Evolutionary conservation across 495 filamentous ascomycete genomes (phyloP), one percentile per base, ranked within the genome.

Genomic region (Sphaerosporella brunnea): DNA sequence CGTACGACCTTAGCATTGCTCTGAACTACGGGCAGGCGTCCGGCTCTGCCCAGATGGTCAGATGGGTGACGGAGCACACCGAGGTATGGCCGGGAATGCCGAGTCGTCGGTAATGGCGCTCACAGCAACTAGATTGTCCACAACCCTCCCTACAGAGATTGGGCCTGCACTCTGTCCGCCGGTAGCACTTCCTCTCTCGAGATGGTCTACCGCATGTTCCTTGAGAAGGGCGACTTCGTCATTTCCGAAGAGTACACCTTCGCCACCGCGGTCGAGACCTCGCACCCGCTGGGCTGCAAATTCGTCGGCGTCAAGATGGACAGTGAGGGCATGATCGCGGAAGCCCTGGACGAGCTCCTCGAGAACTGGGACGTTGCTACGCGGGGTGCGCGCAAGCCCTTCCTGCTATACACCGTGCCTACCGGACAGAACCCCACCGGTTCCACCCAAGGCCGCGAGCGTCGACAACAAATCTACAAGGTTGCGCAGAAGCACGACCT

Each of bases 351-450:
- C 54, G 64, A 71, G 15, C 63, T 83, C 2, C 69, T 93, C 8
- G 65, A 52, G 37, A 69, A 60, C 45, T 93, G 85, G 85, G 68
- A 70, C 35, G 49, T 44, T 2, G 63, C 59, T 3, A 63, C 69
- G 0, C 63, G 71, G 10, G 72, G 74, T 4, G 73, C 75, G 1
- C 65, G 69, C 34, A 92, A 82, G 64, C 88, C 88, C 2, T 69
- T 71, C 55, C 65, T 84, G 20, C 57, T 94, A 4, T 96, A 87
- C 64, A 95, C 79, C 0, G 77, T 88, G 23, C 82, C 82, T 2
- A 77, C 79, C 0, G 88, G 88, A 3, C 85, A 93, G 68, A 96
- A 96, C 62, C 88, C 88, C 1, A 93, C 86, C 0, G 88, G 88
- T 4, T 78, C 84, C 34, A 93, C 88, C 13, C 80, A 84, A 62